phyloP scores from a whole-genome alignment of 106 monocot genomes.

The Dendrobium nobile region DNA sequence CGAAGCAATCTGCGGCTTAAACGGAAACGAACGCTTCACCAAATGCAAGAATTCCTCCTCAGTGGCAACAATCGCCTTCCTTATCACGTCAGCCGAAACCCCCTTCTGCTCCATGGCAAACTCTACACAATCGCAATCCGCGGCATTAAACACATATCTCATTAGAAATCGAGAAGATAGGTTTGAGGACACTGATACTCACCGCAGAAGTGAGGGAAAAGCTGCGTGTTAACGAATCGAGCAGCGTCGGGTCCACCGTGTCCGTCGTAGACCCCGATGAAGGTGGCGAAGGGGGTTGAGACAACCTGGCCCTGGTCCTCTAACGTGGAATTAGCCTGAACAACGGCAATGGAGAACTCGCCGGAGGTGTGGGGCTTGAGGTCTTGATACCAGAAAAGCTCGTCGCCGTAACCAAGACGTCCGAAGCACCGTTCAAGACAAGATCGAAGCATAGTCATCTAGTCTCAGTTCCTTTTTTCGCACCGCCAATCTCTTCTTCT shows the following conservation, averaged over 20 bases:
- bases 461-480: neutral
- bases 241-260: slow-evolving; percentile 44
- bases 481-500: neutral
- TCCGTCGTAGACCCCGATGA: slow-evolving; percentile 44
- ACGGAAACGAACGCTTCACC: slow-evolving; percentile 32
- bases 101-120: slow-evolving; percentile 48
- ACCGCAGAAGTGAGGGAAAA: slow-evolving; percentile 39
- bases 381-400: slow-evolving; percentile 31
- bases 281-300: slow-evolving; percentile 27
- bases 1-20: slow-evolving; percentile 48
- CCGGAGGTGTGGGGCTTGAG: slow-evolving; percentile 35
- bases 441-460: slow-evolving; percentile 7
- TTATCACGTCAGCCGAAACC: slow-evolving; percentile 48
- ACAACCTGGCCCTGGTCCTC: slow-evolving; percentile 47
- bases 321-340: slow-evolving; percentile 31
- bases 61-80: slow-evolving; percentile 48
- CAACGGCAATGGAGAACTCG: slow-evolving; percentile 44
- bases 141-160: neutral
- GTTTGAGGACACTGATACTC: neutral
- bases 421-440: slow-evolving; percentile 6
- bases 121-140: slow-evolving; percentile 13
- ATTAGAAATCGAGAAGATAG: neutral
- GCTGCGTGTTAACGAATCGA: slow-evolving; percentile 34
- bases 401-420: slow-evolving; percentile 6
- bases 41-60: slow-evolving; percentile 53